Base-by-base conservation (phyloP, 306 rosid genomes). In the Cajanus cajan region DNA sequence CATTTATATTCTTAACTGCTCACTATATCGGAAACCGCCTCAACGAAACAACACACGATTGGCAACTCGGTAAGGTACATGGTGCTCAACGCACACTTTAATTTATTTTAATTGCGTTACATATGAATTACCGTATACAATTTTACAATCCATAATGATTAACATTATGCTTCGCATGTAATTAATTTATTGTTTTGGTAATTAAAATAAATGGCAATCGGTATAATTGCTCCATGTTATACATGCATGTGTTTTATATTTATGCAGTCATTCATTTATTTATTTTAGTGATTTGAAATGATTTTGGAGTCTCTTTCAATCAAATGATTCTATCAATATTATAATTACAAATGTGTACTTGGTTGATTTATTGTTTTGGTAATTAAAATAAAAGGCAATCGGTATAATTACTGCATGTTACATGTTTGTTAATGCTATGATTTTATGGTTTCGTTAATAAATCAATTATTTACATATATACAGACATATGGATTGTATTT, bases 21-120 rank as follows among this genome's bases (percentile, higher is more conserved):
- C 3, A 28, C 3, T 28, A 3, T 28, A 1, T 28, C 31, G 31
- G 31, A 28, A 28, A 28, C 31, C 4, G 22, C 43, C 44, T 9
- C 81, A 77, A 64, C 48, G 0, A 36, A 37, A 18, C 6, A 5
- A 63, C 64, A 33, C 21, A 12, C 5, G 16, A 55, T 73, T n/a
- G 66, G 28, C 40, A 11, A 34, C 71, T 13, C 12, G 7, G 45
- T 2, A 65, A 72, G 66, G 80, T 76, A 76, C 39, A 76, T 76
- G n/a, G 2, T 45, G 6, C 41, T 77, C 13, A 64, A 36, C 12
- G 44, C 7, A 21, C 15, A 5, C 16, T 40, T 74, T 58, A 18
- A 16, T 58, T 74, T 0, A 11, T 59, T 43, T 28, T 58, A 41
- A 6, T 58, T 21, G n/a, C 4, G 63, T 16, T 31, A 11, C 18